Conservation (phyloP, 257 asterid species). For the Vinca minor region DNA sequence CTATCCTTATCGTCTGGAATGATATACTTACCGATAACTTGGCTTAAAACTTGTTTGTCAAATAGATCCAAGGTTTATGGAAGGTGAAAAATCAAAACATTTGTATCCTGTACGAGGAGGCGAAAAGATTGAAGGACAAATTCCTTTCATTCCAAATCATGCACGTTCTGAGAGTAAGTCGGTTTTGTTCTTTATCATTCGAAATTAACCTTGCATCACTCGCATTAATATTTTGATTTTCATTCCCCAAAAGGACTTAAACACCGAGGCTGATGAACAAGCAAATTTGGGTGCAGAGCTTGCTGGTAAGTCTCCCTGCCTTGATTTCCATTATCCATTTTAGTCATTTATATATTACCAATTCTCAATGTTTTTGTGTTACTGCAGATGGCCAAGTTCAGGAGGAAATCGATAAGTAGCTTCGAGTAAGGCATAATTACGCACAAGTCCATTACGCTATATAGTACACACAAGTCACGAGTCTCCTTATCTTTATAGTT, state of each 20-base stretch:
- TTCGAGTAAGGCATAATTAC: too few relatives aligned
- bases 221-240: conserved; percentile 8
- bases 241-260: conserved; percentile 50
- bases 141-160: conserved; percentile 60
- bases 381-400: conserved; percentile 64
- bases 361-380: conserved; percentile 1
- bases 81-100: conserved; percentile 80
- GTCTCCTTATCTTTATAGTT: too few relatives aligned
- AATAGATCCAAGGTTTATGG: conserved; percentile 84
- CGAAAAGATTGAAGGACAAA: conserved; percentile 66
- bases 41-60: neutral
- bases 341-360: neutral
- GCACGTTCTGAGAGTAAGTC: conserved; percentile 70
- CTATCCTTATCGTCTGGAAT: neutral
- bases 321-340: neutral
- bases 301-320: conserved; percentile 41
- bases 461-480: too few relatives aligned
- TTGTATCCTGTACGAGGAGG: conserved; percentile 53
- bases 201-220: neutral
- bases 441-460: too few relatives aligned
- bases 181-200: conserved; percentile 1
- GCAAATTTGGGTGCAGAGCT: conserved; percentile 88
- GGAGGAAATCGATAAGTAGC: conserved; percentile 58
- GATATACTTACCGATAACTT: neutral
- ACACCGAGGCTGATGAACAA: conserved; percentile 87